A percentile compares a stretch with the other conserved stretches of the same genome.
These are phyloP conservation scores for Monilinia fructigena DNA, from an alignment of 2,329 filamentous ascomycete species.

Conservation along the genomic window DNA sequence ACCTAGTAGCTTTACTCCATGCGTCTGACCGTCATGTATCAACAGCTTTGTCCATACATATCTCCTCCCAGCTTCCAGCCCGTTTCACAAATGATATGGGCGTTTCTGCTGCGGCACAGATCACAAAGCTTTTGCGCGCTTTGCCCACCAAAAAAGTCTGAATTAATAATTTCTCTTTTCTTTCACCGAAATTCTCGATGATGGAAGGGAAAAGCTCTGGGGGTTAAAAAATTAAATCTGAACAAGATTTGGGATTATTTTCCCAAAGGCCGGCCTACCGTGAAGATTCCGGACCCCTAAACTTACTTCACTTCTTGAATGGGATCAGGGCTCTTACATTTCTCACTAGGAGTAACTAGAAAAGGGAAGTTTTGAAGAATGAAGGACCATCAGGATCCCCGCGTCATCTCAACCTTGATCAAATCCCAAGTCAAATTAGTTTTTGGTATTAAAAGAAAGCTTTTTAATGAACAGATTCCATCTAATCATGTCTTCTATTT, in stretches of 20 bases:
- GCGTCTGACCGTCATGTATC: slow-evolving; percentile 6
- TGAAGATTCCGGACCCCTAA: slow-evolving; percentile 8
- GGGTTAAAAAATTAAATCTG: not conserved
- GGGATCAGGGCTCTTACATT: not conserved
- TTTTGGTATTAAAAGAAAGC: not conserved
- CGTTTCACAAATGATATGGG: slow-evolving; percentile 16
- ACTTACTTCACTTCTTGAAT: not conserved
- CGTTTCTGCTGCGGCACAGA: slow-evolving; percentile 19
- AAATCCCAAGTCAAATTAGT: not conserved
- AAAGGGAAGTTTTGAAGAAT: slow-evolving; percentile 1
- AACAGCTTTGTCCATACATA: slow-evolving; percentile 15
- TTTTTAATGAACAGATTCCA: not conserved
- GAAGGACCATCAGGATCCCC: not conserved
- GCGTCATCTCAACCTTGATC: not conserved
- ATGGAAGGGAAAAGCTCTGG: not conserved
- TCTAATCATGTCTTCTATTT: not conserved
- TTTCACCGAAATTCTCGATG: slow-evolving; percentile 9
- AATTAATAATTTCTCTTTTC: not conserved
- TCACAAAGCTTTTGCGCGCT: slow-evolving; percentile 3
- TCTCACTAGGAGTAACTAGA: not conserved
- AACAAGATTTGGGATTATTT: not conserved
- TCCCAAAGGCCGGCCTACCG: not conserved
- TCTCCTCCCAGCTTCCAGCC: not conserved
- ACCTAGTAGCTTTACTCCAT: not conserved
- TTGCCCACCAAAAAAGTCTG: slow-evolving; percentile 17